Conservation (phyloP, 2,329 filamentous ascomycete genomes). For the Cucurbitaria berberidis region DNA sequence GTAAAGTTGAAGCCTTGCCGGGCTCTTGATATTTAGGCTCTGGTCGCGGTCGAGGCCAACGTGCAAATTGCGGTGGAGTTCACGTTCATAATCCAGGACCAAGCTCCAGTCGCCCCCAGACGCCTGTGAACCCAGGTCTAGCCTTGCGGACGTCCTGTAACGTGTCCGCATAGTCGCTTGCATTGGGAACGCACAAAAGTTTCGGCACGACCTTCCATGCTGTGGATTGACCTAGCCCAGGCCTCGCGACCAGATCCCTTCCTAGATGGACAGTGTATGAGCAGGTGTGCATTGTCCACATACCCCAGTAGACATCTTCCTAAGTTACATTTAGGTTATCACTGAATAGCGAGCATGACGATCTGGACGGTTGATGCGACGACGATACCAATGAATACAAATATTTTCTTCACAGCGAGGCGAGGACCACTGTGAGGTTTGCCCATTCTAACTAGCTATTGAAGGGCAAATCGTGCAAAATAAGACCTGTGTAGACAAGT, state of each 20-base stretch:
- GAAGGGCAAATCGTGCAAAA: neutral
- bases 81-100: no score
- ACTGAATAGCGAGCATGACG: neutral
- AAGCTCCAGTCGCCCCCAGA: no score
- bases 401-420: conserved; percentile 2
- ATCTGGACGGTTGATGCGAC: conserved; percentile 3
- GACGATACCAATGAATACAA: conserved; percentile 34
- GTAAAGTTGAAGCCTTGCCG: neutral
- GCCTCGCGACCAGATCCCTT: neutral
- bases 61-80: no score
- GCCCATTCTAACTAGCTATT: neutral
- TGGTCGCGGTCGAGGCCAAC: neutral
- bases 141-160: neutral
- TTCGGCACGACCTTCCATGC: neutral
- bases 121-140: neutral
- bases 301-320: conserved; percentile 6
- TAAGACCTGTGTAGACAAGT: neutral
- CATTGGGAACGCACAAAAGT: neutral
- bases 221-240: neutral
- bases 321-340: neutral
- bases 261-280: neutral
- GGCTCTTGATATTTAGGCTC: neutral
- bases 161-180: neutral
- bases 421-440: neutral
- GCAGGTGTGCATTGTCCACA: conserved; percentile 21